Conservation (phyloP, 2,329 filamentous ascomycete species). For the Chrysoporthe cubensis region DNA sequence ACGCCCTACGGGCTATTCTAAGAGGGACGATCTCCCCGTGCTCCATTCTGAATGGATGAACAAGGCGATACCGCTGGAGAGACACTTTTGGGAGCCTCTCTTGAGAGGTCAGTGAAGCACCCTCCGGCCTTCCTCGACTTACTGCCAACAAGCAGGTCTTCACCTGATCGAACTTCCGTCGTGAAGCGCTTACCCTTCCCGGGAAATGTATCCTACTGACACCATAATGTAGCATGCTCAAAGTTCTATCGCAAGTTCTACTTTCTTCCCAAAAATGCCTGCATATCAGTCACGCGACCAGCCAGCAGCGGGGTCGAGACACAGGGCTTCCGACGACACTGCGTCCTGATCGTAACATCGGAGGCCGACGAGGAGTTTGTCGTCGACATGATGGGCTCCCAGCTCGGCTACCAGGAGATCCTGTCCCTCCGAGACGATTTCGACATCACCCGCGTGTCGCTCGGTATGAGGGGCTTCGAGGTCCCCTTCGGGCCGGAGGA, state of each 20-base stretch:
- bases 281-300: neutral
- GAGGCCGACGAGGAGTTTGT: slow-evolving; percentile 3
- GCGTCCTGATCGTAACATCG: neutral
- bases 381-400: neutral
- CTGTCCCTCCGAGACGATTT: neutral
- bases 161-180: too few relatives aligned
- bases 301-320: neutral
- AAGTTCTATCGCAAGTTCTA: neutral
- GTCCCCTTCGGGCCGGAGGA: neutral
- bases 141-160: too few relatives aligned
- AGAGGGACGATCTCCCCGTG: neutral
- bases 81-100: neutral
- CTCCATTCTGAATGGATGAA: neutral
- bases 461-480: neutral
- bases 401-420: neutral
- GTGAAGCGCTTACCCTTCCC: too few relatives aligned
- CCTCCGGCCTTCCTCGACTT: too few relatives aligned
- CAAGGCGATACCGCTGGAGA: neutral
- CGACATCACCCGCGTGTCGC: neutral
- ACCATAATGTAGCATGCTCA: neutral
- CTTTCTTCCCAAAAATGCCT: neutral
- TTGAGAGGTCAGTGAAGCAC: neutral
- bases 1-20: neutral
- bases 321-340: neutral
- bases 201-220: neutral